A percentile compares a stretch with the other conserved stretches of the same genome.
Evolutionary conservation across 2,329 filamentous ascomycete species (phyloP).

Genomic region (Arachnomyces sp.): DNA sequence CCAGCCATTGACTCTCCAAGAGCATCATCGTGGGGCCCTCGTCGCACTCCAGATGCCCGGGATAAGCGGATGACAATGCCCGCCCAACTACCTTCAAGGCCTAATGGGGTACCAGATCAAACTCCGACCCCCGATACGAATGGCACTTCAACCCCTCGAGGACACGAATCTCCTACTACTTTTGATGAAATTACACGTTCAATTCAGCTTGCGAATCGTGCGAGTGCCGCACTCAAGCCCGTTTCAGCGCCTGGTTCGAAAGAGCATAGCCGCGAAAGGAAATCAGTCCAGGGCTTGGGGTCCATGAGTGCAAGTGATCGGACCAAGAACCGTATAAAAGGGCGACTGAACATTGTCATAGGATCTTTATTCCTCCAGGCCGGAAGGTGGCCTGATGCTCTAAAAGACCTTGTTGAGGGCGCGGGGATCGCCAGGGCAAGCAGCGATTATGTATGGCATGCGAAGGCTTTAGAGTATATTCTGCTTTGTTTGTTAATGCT

Average conservation of each 20-base stretch:
- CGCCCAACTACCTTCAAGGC: constrained; percentile 44
- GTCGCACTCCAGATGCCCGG: constrained; percentile 43
- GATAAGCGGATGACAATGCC: constrained; percentile 81
- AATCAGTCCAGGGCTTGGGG: constrained; percentile 60
- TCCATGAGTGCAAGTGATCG: constrained; percentile 64
- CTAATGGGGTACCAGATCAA: constrained; percentile 26
- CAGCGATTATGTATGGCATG: constrained; percentile 95
- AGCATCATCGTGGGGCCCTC: constrained; percentile 34
- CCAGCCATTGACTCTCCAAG: constrained; percentile 71
- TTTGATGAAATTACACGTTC: constrained; percentile 45
- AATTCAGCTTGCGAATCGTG: constrained; percentile 30
- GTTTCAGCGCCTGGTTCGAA: constrained; percentile 36
- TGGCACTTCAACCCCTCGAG: constrained; percentile 26
- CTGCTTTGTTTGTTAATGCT: constrained; percentile 74
- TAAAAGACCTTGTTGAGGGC: constrained; percentile 74
- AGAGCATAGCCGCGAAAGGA: constrained; percentile 52
- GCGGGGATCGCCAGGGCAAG: constrained; percentile 66
- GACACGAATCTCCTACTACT: constrained; percentile 42
- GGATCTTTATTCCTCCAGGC: constrained; percentile 82
- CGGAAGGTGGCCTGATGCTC: constrained; percentile 80
- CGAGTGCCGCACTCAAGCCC: constrained; percentile 30
- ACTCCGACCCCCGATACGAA: constrained; percentile 29
- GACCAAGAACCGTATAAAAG: constrained; percentile 71
- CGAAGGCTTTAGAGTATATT: constrained; percentile 84
- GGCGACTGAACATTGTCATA: constrained; percentile 68